These are phyloP conservation scores for Candolleomyces aberdarensis DNA, from an alignment of 768 basidiomycete genomes.

Conservation along the genomic window DNA sequence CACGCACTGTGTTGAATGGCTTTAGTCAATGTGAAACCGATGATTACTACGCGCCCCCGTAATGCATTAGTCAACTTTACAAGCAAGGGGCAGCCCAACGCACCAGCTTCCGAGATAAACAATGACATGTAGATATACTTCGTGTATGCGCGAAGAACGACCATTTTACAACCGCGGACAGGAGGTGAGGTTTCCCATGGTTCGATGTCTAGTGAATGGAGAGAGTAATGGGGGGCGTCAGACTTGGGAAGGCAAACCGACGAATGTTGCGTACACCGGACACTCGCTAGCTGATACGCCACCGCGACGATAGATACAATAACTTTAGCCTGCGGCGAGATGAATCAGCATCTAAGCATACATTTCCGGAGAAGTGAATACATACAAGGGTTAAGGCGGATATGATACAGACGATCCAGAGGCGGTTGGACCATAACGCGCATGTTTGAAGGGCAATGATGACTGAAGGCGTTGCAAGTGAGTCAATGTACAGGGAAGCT, in stretches of 20 bases:
- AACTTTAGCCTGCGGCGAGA: background rate
- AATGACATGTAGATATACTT: background rate
- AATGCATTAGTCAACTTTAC: background rate
- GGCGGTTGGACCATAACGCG: conserved; percentile 1
- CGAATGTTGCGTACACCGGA: background rate
- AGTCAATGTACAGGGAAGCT: too few species aligned
- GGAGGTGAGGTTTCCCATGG: background rate
- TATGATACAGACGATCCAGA: background rate
- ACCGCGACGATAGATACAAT: background rate
- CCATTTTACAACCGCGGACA: background rate
- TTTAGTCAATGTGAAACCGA: background rate
- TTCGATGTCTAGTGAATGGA: background rate
- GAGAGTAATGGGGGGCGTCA: background rate
- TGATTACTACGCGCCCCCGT: background rate
- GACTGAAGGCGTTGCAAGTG: background rate
- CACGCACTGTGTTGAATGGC: conserved; percentile 6
- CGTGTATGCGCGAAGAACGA: background rate
- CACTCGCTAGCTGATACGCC: background rate
- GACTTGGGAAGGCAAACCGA: background rate
- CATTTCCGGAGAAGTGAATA: background rate
- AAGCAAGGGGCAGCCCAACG: background rate
- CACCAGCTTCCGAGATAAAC: conserved; percentile 4
- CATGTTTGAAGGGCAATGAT: conserved; percentile 6
- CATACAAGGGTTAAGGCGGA: background rate
- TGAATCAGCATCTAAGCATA: background rate